These are phyloP conservation scores for Persicaria tinctoria DNA, from an alignment of 148 eudicot species.

Conservation along the genomic window DNA sequence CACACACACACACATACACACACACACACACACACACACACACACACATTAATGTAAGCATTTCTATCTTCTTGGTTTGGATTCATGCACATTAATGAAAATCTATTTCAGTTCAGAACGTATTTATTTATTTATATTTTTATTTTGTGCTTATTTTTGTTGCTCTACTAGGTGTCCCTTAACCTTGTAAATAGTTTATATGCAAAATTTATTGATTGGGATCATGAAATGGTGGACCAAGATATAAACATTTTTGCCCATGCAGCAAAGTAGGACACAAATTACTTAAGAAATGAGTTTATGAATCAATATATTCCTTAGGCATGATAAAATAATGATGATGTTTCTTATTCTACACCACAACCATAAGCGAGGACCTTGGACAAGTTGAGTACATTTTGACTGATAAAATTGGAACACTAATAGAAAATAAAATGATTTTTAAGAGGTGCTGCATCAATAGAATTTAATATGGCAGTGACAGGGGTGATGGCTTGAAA, in stretches of 20 bases:
- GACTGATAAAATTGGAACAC: conserved; percentile 98
- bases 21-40: no score
- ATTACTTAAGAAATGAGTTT: conserved; percentile 3
- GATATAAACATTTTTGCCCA: conserved; percentile 71
- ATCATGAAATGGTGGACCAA: conserved; percentile 73
- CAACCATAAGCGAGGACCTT: conserved; percentile 98
- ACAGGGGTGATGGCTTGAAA: conserved; percentile 79
- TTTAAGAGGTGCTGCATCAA: conserved; percentile 80
- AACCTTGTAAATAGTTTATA: conserved; percentile 94
- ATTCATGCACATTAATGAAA: neutral
- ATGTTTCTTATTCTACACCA: conserved; percentile 57
- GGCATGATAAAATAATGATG: conserved; percentile 2
- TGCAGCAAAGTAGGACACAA: conserved; percentile 72
- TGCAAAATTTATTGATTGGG: conserved; percentile 98
- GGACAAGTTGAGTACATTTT: conserved; percentile 97
- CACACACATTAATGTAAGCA: no score
- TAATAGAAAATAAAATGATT: conserved; percentile 91
- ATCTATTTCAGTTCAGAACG: neutral
- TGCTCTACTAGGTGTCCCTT: conserved; percentile 73
- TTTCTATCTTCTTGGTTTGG: no score
- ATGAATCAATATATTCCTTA: neutral
- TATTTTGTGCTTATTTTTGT: neutral
- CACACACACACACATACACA: no score
- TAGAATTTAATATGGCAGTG: conserved; percentile 83
- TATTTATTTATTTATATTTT: conserved; percentile 9